Percentiles rank a stretch among this genome's conserved stretches.
Conservation (phyloP, 257 asterid species). For the Salvia rosmarinus region DNA sequence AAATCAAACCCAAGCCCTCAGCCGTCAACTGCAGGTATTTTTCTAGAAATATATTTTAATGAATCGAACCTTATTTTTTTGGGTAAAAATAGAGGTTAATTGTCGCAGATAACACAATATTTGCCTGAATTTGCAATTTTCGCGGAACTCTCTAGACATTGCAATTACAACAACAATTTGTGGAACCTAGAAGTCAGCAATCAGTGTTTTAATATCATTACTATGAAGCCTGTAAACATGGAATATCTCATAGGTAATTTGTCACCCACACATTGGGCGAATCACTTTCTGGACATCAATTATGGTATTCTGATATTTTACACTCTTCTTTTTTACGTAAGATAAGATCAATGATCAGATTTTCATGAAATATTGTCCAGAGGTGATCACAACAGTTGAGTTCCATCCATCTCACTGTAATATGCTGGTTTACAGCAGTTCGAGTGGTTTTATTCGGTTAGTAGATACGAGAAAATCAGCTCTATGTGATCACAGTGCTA, state of each 20-base stretch:
- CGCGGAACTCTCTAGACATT: too few species aligned
- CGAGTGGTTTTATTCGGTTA: constrained; percentile 73
- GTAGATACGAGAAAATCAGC: constrained; percentile 87
- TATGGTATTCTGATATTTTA: constrained; percentile 21
- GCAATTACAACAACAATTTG: constrained; percentile 40
- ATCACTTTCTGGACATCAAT: neutral
- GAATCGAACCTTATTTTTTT: too few species aligned
- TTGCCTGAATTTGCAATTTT: too few species aligned
- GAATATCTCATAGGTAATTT: constrained; percentile 56
- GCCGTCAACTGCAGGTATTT: too few species aligned
- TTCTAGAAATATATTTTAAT: too few species aligned
- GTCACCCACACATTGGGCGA: too few species aligned
- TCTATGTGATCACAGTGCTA: constrained; percentile 65
- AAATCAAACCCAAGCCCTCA: too few species aligned
- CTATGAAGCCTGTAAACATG: constrained; percentile 73
- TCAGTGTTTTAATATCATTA: constrained; percentile 78
- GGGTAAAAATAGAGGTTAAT: too few species aligned
- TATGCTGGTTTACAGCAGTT: constrained; percentile 77
- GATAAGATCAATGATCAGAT: constrained; percentile 34
- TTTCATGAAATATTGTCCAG: constrained; percentile 44
- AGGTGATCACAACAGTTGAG: constrained; percentile 80
- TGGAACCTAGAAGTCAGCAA: constrained; percentile 78
- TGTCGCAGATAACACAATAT: too few species aligned
- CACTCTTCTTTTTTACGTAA: constrained; percentile 2
- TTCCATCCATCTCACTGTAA: constrained; percentile 85